Conservation (phyloP, 306 rosid species). For the Alnus rubra region DNA sequence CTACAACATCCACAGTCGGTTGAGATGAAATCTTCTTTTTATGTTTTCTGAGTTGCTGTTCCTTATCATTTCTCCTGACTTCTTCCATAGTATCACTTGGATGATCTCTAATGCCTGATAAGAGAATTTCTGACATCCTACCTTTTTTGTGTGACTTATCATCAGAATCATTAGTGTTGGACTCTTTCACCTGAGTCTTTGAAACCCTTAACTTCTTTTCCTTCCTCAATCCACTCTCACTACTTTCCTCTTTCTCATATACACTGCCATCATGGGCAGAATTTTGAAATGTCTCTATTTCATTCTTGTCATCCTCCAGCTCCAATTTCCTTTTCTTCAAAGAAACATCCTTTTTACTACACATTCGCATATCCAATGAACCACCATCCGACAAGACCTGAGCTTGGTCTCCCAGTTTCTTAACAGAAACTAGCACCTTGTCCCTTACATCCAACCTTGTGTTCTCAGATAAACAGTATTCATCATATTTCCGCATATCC, state of each 20-base stretch:
- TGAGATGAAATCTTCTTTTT: slow-evolving; percentile 36
- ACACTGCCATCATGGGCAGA: slow-evolving; percentile 36
- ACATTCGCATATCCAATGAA: slow-evolving; percentile 30
- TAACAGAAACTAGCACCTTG: slow-evolving; percentile 39
- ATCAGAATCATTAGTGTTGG: slow-evolving; percentile 31
- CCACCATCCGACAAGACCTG: slow-evolving; percentile 41
- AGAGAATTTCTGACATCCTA: slow-evolving; percentile 32
- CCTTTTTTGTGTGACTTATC: slow-evolving; percentile 44
- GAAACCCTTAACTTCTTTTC: slow-evolving; percentile 44
- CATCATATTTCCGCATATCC: slow-evolving; percentile 44
- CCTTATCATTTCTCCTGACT: slow-evolving; percentile 37
- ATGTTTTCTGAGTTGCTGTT: slow-evolving; percentile 36
- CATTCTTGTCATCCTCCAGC: slow-evolving; percentile 45
- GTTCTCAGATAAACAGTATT: slow-evolving; percentile 41
- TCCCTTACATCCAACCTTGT: slow-evolving; percentile 23
- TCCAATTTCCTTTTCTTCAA: slow-evolving; percentile 60
- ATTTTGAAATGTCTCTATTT: slow-evolving; percentile 27
- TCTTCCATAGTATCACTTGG: slow-evolving; percentile 26
- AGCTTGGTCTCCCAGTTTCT: slow-evolving; percentile 42
- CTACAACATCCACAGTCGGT: slow-evolving; percentile 38
- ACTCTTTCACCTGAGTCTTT: slow-evolving; percentile 30
- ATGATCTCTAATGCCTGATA: slow-evolving; percentile 34
- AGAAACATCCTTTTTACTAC: slow-evolving; percentile 33
- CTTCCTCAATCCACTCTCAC: slow-evolving; percentile 49
- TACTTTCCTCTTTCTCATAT: slow-evolving; percentile 42